Evolutionary conservation across 2,329 filamentous ascomycete species (phyloP).

Genomic region (Trichoderma sp.): DNA sequence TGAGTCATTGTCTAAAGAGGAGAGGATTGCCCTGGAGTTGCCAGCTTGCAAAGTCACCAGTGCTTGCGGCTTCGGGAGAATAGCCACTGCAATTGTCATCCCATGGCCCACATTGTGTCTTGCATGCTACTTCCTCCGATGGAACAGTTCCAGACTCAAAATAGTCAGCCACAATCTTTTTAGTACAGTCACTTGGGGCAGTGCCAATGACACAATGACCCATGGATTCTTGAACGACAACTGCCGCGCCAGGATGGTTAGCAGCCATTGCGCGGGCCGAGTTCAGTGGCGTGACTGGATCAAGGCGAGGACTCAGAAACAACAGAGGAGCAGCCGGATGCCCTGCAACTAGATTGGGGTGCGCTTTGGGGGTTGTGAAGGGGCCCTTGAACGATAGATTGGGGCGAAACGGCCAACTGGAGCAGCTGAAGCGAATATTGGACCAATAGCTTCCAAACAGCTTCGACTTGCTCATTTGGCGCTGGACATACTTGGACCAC

Average conservation of each 20-base stretch:
- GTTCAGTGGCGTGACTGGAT: not conserved
- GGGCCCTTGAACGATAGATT: not conserved
- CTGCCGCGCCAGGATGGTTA: not conserved
- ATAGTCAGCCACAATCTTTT: not conserved
- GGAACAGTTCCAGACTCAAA: constrained; percentile 2
- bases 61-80: not conserved
- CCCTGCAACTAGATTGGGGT: not conserved
- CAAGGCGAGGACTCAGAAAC: not conserved
- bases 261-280: not conserved
- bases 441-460: not conserved
- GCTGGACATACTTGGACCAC: not conserved
- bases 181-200: not conserved
- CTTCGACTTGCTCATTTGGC: not conserved
- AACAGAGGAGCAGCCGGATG: not conserved
- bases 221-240: constrained; percentile 1
- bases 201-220: not conserved
- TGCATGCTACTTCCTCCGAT: not conserved
- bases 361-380: not conserved
- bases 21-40: not conserved
- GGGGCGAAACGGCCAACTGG: not conserved
- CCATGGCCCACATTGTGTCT: constrained; percentile 1
- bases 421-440: not conserved
- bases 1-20: not conserved
- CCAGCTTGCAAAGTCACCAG: not conserved
- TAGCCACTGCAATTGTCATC: not conserved